Evolutionary conservation across 2,329 filamentous ascomycete genomes (phyloP).

Genomic region (Colletotrichum lini): DNA sequence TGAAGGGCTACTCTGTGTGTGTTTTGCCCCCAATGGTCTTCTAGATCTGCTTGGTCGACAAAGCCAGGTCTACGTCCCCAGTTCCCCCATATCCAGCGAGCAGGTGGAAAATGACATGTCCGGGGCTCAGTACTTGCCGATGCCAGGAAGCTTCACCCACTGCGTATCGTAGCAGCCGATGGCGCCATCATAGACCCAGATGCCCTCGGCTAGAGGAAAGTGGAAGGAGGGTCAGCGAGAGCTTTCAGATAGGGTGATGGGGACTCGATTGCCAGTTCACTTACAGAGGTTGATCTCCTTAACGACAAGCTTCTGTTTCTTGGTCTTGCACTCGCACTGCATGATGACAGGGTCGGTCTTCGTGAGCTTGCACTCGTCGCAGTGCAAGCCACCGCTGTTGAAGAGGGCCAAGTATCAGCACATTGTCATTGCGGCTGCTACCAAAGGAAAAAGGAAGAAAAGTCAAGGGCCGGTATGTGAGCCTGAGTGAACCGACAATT

Average conservation of each 20-base stretch:
- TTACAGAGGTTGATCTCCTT: conserved; percentile 27
- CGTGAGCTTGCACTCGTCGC: neutral
- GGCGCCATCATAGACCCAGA: conserved; percentile 28
- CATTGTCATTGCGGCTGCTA: neutral
- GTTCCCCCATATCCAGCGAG: too few relatives aligned
- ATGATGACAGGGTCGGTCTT: conserved; percentile 3
- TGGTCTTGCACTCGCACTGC: conserved; percentile 7
- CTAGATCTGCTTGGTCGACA: neutral
- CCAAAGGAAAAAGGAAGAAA: too few relatives aligned
- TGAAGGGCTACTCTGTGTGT: too few relatives aligned
- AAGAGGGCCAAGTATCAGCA: neutral
- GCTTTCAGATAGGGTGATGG: neutral
- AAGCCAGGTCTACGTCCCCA: too few relatives aligned
- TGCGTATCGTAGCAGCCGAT: conserved; percentile 2
- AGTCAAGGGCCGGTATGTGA: too few relatives aligned
- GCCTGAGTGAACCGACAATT: neutral
- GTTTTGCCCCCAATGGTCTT: too few relatives aligned
- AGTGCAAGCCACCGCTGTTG: conserved; percentile 3
- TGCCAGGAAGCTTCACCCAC: neutral
- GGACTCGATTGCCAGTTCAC: neutral
- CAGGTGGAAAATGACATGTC: neutral
- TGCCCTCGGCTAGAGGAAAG: conserved; percentile 11
- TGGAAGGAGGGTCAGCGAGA: neutral
- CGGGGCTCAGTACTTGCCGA: neutral
- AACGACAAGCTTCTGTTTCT: neutral